phyloP scores from a whole-genome alignment of 192 early-diverging fungal genomes.

The Martensiomyces pterosporus region DNA sequence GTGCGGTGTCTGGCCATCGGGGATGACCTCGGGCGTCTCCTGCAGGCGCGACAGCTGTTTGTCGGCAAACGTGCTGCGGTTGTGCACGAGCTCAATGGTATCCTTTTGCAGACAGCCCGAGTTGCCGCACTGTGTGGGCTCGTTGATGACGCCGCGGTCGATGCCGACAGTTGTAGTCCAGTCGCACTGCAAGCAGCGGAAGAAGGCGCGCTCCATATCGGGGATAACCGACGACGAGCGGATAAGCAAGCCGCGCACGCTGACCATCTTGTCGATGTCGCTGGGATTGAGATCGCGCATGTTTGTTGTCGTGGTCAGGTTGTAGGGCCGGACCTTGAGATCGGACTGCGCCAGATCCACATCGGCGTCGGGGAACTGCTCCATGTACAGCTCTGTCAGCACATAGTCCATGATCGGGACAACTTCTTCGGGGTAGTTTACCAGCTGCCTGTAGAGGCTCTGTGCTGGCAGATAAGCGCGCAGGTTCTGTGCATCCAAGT shows the following conservation, averaged over 20 bases:
- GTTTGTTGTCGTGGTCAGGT: slow-evolving; percentile 71
- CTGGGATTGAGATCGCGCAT: slow-evolving; percentile 93
- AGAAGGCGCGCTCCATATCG: slow-evolving; percentile 91
- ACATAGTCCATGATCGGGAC: slow-evolving; percentile 91
- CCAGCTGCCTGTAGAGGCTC: slow-evolving; percentile 74
- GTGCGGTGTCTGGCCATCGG: slow-evolving; percentile 98
- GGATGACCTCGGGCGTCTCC: slow-evolving; percentile 90
- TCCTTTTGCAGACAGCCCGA: slow-evolving; percentile 75
- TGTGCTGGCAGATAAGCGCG: slow-evolving; percentile 58
- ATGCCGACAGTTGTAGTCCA: slow-evolving; percentile 69
- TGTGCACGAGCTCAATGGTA: slow-evolving; percentile 87
- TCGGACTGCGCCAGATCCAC: slow-evolving; percentile 54
- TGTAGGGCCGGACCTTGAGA: slow-evolving; percentile 80
- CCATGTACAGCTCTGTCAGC: slow-evolving; percentile 67
- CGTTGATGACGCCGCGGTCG: slow-evolving; percentile 83
- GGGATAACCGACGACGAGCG: slow-evolving; percentile 89
- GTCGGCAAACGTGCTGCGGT: slow-evolving; percentile 89
- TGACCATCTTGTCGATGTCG: slow-evolving; percentile 96
- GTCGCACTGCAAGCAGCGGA: slow-evolving; percentile 90
- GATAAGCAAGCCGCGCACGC: slow-evolving; percentile 91
- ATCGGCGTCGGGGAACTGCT: slow-evolving; percentile 62
- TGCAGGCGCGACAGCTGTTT: slow-evolving; percentile 93
- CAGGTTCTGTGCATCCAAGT: slow-evolving; percentile 87
- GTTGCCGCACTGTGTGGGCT: slow-evolving; percentile 79
- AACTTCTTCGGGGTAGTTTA: slow-evolving; percentile 94